Percentiles rank a stretch among this genome's conserved stretches.
Evolutionary conservation across 1,284 basidiomycete species (phyloP).

Genomic region (Papiliotrema terrestris): DNA sequence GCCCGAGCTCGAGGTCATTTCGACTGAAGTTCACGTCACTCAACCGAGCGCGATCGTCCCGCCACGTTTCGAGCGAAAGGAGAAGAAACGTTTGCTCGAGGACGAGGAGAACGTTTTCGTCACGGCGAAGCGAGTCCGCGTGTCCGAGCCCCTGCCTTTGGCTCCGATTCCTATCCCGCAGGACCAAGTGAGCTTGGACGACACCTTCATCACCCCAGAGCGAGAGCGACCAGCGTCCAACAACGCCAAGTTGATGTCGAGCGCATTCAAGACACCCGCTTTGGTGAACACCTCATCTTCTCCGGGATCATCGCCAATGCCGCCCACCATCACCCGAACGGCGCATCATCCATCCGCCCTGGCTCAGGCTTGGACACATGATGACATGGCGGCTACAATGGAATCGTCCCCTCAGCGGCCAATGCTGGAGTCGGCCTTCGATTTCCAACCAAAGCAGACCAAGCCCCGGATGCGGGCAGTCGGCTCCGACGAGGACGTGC

Average conservation of each 20-base stretch:
- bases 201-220: conserved; percentile 42
- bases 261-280: conserved; percentile 42
- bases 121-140: conserved; percentile 31
- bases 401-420: conserved; percentile 21
- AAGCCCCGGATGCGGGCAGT: conserved; percentile 2
- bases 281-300: conserved; percentile 44
- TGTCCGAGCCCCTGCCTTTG: conserved; percentile 28
- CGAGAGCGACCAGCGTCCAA: conserved; percentile 23
- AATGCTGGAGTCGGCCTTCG: conserved; percentile 40
- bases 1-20: background rate
- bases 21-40: background rate
- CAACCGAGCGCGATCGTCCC: conserved; percentile 8
- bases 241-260: conserved; percentile 19
- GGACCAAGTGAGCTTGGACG: conserved; percentile 25
- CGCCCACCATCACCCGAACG: conserved; percentile 38
- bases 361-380: conserved; percentile 44
- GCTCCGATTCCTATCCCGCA: conserved; percentile 27
- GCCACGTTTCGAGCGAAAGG: conserved; percentile 10
- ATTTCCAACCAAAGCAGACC: conserved; percentile 30
- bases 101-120: conserved; percentile 42
- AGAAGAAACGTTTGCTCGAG: conserved; percentile 10
- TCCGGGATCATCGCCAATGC: conserved; percentile 48
- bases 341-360: conserved; percentile 39
- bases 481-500: conserved; percentile 20
- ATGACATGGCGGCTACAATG: conserved; percentile 28